Evolutionary conservation across 192 early-diverging fungal species (phyloP), one percentile per base, ranked within the genome.

Genomic region (Dimargaris cristalligena): DNA sequence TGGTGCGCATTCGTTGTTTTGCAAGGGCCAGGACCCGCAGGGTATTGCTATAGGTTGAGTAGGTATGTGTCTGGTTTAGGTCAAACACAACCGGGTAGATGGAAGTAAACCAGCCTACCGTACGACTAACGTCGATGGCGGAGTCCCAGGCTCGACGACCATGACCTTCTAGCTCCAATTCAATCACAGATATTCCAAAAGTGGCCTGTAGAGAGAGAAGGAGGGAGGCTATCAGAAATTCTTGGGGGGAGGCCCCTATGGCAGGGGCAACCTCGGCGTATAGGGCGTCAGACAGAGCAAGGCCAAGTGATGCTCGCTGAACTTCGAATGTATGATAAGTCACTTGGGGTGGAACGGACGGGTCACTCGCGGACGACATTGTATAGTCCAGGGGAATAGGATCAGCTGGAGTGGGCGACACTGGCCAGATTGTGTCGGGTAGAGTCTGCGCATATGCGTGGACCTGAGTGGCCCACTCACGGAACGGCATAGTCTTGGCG

Each of bases 51-150:
- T 10, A 6, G 6, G 38, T 20, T 23, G 31, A 22, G 13, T 13
- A 33, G 4, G 51, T 3, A 6, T 44, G 31, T 9, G 11, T 30
- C 29, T 44, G 28, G 33, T 44, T 11, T 14, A 6, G 6, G 18
- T 34, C 10, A 14, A 63, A 60, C 25, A 10, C 31, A 16, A 63
- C 52, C 3, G 58, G 58, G 26, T 31, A 49, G 29, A 63, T 11
- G 26, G 63, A 1, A 18, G 65, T 66, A 38, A 67, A 67, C 65
- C 65, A 67, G 46, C 65, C 65, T 16, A 67, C 0, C 16, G 38
- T 41, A 16, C 38, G 38, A 6, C 8, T 10, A 6, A 41, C 38
- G 38, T 41, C 38, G 16, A 41, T 41, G 16, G 6, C 38, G 38
- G 38, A 6, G 16, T 16, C 16, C 38, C 38, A 41, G 38, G 38